These are phyloP conservation scores for Phytopythium oedochilum DNA, from an alignment of 352 stramenopile species.

Conservation along the genomic window DNA sequence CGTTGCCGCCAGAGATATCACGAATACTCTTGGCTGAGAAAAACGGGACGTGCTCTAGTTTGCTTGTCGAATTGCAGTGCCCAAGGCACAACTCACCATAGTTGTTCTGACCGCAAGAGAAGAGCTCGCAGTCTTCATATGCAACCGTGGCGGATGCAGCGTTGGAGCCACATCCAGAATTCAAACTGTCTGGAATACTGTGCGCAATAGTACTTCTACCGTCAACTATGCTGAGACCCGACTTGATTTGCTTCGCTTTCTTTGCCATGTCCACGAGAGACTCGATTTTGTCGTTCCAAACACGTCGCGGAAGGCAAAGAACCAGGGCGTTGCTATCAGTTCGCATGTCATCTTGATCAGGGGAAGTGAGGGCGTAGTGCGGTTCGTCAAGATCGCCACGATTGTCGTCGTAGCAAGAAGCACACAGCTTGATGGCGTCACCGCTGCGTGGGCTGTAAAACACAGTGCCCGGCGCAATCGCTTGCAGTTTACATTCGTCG, in stretches of 20 bases:
- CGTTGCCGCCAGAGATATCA: slow-evolving; percentile 74
- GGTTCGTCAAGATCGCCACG: slow-evolving; percentile 42
- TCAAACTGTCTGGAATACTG: not conserved
- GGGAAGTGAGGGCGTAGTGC: slow-evolving; percentile 38
- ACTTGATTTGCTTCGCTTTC: slow-evolving; percentile 17
- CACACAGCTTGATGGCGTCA: slow-evolving; percentile 53
- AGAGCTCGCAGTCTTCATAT: slow-evolving; percentile 85
- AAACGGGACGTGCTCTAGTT: slow-evolving; percentile 80
- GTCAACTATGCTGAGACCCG: not conserved
- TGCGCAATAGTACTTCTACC: not conserved
- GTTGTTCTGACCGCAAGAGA: slow-evolving; percentile 88
- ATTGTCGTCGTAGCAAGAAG: slow-evolving; percentile 77
- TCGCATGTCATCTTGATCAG: slow-evolving; percentile 28
- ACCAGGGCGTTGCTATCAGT: slow-evolving; percentile 23
- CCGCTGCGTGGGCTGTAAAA: slow-evolving; percentile 65
- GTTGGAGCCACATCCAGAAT: not conserved
- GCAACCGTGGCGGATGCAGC: slow-evolving; percentile 1
- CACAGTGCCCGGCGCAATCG: slow-evolving; percentile 7
- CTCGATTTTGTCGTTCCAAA: slow-evolving; percentile 47
- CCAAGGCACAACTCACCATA: slow-evolving; percentile 85
- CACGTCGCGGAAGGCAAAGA: slow-evolving; percentile 48
- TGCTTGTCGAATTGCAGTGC: slow-evolving; percentile 84
- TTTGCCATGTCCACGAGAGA: slow-evolving; percentile 28
- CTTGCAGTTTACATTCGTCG: slow-evolving; percentile 50
- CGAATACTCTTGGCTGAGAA: slow-evolving; percentile 77